A percentile compares a stretch with the other conserved stretches of the same genome.
Conservation (phyloP, 2,329 filamentous ascomycete species). For the Colletotrichum shisoi region DNA sequence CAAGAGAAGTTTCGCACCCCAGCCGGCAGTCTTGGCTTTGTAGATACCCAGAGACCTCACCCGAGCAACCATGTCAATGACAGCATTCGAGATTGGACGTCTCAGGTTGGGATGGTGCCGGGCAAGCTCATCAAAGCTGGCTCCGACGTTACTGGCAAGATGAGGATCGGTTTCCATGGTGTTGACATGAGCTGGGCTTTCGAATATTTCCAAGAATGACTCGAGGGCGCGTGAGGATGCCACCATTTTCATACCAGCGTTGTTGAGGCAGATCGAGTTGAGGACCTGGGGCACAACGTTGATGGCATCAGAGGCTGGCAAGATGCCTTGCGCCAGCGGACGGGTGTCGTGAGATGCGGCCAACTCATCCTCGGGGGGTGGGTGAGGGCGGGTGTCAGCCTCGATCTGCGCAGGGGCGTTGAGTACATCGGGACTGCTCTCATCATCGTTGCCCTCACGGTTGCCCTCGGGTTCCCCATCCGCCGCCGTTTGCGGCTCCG, state of each 20-base stretch:
- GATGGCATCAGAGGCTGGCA: slow-evolving; percentile 89
- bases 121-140: slow-evolving; percentile 90
- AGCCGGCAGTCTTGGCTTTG: slow-evolving; percentile 72
- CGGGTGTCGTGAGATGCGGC: slow-evolving; percentile 42
- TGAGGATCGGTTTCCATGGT: slow-evolving; percentile 77
- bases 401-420: slow-evolving; percentile 52
- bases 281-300: slow-evolving; percentile 85
- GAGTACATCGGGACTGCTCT: slow-evolving; percentile 52
- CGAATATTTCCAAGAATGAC: slow-evolving; percentile 94
- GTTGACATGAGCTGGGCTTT: slow-evolving; percentile 87
- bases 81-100: slow-evolving; percentile 79
- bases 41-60: slow-evolving; percentile 76
- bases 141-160: slow-evolving; percentile 77
- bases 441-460: slow-evolving; percentile 45
- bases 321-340: slow-evolving; percentile 72
- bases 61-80: slow-evolving; percentile 86
- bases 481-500: background rate
- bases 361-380: slow-evolving; percentile 61
- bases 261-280: slow-evolving; percentile 92
- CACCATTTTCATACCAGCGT: slow-evolving; percentile 85
- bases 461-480: slow-evolving; percentile 40
- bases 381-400: slow-evolving; percentile 57
- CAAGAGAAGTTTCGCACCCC: slow-evolving; percentile 81
- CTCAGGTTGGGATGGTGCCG: slow-evolving; percentile 90
- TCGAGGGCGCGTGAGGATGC: slow-evolving; percentile 82